A percentile compares a stretch with the other conserved stretches of the same genome.
Evolutionary conservation across 1,139 yeast genomes (phyloP).

Genomic region (Spencermartinsiella ligniputridi): DNA sequence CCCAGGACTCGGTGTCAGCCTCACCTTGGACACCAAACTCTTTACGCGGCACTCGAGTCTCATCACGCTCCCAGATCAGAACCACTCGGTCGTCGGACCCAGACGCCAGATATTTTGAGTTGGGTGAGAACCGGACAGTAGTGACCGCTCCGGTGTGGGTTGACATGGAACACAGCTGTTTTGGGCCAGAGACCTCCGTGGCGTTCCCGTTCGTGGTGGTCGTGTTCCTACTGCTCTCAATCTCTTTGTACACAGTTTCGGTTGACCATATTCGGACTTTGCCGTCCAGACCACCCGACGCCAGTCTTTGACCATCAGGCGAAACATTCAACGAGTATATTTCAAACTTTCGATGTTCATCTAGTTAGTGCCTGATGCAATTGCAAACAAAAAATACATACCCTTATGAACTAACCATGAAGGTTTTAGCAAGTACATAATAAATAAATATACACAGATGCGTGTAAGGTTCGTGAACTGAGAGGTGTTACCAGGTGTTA

Average conservation of each 20-base stretch:
- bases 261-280: conserved; percentile 89
- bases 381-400: too few relatives aligned
- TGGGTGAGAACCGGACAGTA: conserved; percentile 85
- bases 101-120: conserved; percentile 83
- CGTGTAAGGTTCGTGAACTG: too few relatives aligned
- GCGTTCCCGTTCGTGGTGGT: background rate
- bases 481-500: too few relatives aligned
- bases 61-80: conserved; percentile 90
- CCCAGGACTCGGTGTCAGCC: conserved; percentile 85
- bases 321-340: conserved; percentile 80
- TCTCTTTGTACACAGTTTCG: conserved; percentile 45
- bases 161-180: conserved; percentile 36
- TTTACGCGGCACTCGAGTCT: conserved; percentile 41
- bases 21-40: conserved; percentile 49
- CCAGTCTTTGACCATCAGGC: conserved; percentile 77
- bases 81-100: conserved; percentile 94
- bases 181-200: conserved; percentile 13
- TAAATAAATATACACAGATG: too few relatives aligned
- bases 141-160: conserved; percentile 78
- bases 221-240: conserved; percentile 18
- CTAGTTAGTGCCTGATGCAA: too few relatives aligned
- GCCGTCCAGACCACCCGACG: conserved; percentile 95
- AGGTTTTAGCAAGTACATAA: conserved; percentile 77
- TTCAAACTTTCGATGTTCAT: conserved; percentile 76
- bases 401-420: conserved; percentile 81